Conservation (phyloP, 305 asterid genomes). For the Ajuga reptans region DNA sequence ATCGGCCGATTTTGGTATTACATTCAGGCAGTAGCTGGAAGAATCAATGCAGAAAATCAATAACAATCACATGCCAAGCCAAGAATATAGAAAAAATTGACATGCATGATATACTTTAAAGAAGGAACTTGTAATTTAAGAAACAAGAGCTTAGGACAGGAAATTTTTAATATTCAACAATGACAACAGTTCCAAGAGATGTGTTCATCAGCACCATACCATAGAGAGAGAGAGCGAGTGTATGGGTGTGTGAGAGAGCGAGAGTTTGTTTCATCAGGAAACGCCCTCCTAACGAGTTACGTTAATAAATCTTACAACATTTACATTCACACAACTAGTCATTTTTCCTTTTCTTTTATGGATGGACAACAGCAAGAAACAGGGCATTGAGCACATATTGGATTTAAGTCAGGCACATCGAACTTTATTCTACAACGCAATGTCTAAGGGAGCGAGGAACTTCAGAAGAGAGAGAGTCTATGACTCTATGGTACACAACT, state of each 20-base stretch:
- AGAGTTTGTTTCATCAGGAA: neutral
- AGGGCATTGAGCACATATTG: neutral
- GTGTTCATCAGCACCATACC: too few species aligned
- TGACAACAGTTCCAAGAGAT: too few species aligned
- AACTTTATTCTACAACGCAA: neutral
- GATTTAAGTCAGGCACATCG: neutral
- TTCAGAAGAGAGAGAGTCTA: neutral
- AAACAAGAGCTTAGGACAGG: neutral
- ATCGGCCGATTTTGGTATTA: slow-evolving; percentile 37
- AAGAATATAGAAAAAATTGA: neutral
- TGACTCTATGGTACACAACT: slow-evolving; percentile 7
- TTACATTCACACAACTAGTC: neutral
- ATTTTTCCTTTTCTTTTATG: neutral
- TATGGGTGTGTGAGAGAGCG: neutral
- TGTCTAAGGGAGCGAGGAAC: neutral
- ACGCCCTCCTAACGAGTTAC: neutral
- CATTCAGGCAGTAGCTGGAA: slow-evolving; percentile 56
- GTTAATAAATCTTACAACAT: neutral
- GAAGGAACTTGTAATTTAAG: too few species aligned
- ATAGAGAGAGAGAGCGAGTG: too few species aligned
- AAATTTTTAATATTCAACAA: neutral
- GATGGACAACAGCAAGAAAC: neutral
- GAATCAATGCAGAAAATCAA: neutral
- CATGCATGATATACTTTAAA: neutral
- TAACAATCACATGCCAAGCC: neutral